Evolutionary conservation across 2,329 filamentous ascomycete genomes (phyloP), one percentile per base, ranked within the genome.

Genomic region (Zasmidium angulare): DNA sequence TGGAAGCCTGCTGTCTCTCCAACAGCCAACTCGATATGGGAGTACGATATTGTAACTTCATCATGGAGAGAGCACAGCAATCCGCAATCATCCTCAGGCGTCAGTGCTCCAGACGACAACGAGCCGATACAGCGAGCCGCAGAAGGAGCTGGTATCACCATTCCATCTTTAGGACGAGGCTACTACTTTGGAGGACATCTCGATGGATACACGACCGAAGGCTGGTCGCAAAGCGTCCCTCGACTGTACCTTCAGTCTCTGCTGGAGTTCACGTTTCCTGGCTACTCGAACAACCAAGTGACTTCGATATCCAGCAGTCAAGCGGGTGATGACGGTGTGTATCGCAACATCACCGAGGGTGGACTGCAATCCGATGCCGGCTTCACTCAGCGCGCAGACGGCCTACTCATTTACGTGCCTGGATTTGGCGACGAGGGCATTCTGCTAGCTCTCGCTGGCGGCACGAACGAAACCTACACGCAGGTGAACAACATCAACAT

Each of bases 151-250:
- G 88, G 88, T 0, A 75, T 90, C 14, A 89, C 85, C 24, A 85
- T 92, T 0, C 84, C 88, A 0, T 84, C 86, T 55, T 75, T 91
- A 0, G 89, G 89, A 0, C 76, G 88, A 50, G 90, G 87, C 29
- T 93, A 86, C 80, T 93, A 91, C 72, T 93, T 93, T 74, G 89
- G 89, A 23, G 89, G 89, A 0, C 89, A 92, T 72, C 76, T 90
- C 4, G 89, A 93, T 71, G 79, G 77, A 23, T 82, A 83, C 60
- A 86, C 83, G 0, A 86, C 84, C 1, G 72, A 79, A 63, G 88
- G 86, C 12, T 92, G 89, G 36, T 86, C 86, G n/a, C 82, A 83
- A 53, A 81, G 84, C 55, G 79, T 85, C 21, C 75, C 78, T 0
- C 80, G 89, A 3, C 78, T 91, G 0, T 93, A 92, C 70, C 75